Evolutionary conservation across 1,139 yeast genomes (phyloP).

Genomic region (Yamadazyma dushanensis): DNA sequence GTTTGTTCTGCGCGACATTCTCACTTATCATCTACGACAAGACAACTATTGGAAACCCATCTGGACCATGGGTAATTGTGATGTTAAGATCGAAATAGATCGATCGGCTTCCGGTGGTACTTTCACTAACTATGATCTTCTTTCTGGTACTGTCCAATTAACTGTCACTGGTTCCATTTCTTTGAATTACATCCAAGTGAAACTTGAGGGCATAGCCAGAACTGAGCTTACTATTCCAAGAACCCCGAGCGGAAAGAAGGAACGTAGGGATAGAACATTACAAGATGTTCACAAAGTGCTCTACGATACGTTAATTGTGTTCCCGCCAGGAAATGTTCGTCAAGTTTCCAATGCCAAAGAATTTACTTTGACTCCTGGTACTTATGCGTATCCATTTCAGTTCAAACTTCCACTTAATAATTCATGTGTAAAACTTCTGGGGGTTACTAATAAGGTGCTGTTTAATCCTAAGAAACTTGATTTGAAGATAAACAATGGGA

Average conservation of each 20-base stretch:
- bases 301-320: slow-evolving; percentile 55
- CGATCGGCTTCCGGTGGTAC: slow-evolving; percentile 39
- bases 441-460: slow-evolving; percentile 42
- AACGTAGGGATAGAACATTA: slow-evolving; percentile 20
- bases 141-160: slow-evolving; percentile 49
- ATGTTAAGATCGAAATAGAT: slow-evolving; percentile 40
- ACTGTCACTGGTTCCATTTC: slow-evolving; percentile 47
- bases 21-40: no score
- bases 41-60: no score
- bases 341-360: slow-evolving; percentile 49
- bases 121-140: slow-evolving; percentile 52
- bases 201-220: slow-evolving; percentile 55
- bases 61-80: slow-evolving; percentile 21
- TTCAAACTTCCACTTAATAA: slow-evolving; percentile 54
- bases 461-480: slow-evolving; percentile 34
- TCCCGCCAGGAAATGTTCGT: slow-evolving; percentile 59
- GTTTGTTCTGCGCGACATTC: no score
- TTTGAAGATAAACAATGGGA: slow-evolving; percentile 37
- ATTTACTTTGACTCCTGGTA: slow-evolving; percentile 62
- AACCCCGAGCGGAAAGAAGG: slow-evolving; percentile 17
- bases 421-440: slow-evolving; percentile 46
- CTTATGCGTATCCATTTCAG: slow-evolving; percentile 56
- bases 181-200: slow-evolving; percentile 54
- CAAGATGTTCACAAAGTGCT: slow-evolving; percentile 56
- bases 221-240: slow-evolving; percentile 36